Base-by-base conservation (phyloP, 345 rosid genomes). In the Geranium brycei region DNA sequence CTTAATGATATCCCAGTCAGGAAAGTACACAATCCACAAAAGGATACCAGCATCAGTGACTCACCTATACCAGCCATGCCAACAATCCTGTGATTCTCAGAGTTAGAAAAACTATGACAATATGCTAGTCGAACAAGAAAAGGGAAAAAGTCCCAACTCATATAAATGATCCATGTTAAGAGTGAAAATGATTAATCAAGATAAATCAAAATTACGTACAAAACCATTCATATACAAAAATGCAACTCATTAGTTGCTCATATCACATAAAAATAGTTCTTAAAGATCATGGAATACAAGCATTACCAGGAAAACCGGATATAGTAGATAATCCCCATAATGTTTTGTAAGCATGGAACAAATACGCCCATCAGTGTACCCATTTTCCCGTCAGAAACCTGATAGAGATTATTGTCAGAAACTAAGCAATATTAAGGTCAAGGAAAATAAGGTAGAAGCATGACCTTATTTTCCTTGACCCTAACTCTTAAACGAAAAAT, bases 351-450 rank as follows among this genome's bases (percentile, higher is more conserved):
- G 82, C 99, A 95, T 28, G 99, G 99, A 62, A 95, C 77, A 60
- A 95, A 95, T 63, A 95, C 99, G 67, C 99, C 99, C 97, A 95
- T 95, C 96, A 95, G 31, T 31, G 99, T 95, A 40, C 97, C 95
- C 81, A 91, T 66, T 85, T 95, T 91, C 68, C 81, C 69, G 58
- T 78, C 88, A 62, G 73, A 67, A 62, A 77, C 73, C 97, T 95
- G 91, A 86, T 81, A 60, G 51, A 62, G 56, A 68, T 57, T 70
- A 65, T 72, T 28, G 19, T 62, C 63, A 79, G 58, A 70, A 76
- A 60, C n/a, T 16, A 16, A 59, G 61, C 41, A 66, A 40, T 62
- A 55, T 28, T 19, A 64, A 23, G 23, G 58, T 40, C 60, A 64
- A 60, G 1, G 17, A 60, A 64, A 64, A 19, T 13, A 41, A n/a